Evolutionary conservation across 2,329 filamentous ascomycete species (phyloP).

Genomic region (Aspergillus calidoustus): DNA sequence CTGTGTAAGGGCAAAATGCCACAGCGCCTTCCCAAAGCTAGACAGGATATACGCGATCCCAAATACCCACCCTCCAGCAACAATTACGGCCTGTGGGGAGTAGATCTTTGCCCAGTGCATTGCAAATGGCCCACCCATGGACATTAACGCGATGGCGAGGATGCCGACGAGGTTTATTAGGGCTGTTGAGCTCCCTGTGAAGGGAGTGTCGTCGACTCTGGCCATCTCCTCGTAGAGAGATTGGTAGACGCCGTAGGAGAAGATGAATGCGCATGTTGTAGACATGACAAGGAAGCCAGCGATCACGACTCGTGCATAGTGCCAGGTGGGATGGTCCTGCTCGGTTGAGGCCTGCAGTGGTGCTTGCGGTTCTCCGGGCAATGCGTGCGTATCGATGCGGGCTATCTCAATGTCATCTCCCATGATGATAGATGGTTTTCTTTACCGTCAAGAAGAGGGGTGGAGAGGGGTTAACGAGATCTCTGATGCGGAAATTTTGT

Average conservation of each 20-base stretch:
- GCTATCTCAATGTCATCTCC: neutral
- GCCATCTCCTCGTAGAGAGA: slow-evolving; percentile 45
- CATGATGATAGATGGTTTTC: neutral
- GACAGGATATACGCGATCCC: slow-evolving; percentile 40
- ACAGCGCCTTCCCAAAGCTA: slow-evolving; percentile 39
- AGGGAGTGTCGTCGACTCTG: slow-evolving; percentile 34
- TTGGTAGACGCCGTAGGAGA: slow-evolving; percentile 50
- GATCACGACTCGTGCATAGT: slow-evolving; percentile 24
- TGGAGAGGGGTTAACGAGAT: neutral
- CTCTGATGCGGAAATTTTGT: too few relatives aligned
- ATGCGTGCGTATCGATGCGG: neutral
- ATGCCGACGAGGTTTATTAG: slow-evolving; percentile 47
- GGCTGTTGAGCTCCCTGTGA: slow-evolving; percentile 40
- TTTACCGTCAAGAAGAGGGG: neutral
- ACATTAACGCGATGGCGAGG: slow-evolving; percentile 44
- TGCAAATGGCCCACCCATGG: slow-evolving; percentile 42
- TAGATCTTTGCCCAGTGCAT: slow-evolving; percentile 42
- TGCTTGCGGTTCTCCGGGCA: neutral
- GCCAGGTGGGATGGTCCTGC: slow-evolving; percentile 7
- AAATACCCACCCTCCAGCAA: slow-evolving; percentile 41
- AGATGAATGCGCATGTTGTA: slow-evolving; percentile 44
- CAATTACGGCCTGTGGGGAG: slow-evolving; percentile 37
- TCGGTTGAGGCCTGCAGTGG: neutral
- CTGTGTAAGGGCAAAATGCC: slow-evolving; percentile 42
- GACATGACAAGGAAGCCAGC: slow-evolving; percentile 39